A percentile compares a stretch with the other conserved stretches of the same genome.
These are phyloP conservation scores for Fraxinus nigra DNA, from an alignment of 305 asterid genomes.

Conservation along the genomic window DNA sequence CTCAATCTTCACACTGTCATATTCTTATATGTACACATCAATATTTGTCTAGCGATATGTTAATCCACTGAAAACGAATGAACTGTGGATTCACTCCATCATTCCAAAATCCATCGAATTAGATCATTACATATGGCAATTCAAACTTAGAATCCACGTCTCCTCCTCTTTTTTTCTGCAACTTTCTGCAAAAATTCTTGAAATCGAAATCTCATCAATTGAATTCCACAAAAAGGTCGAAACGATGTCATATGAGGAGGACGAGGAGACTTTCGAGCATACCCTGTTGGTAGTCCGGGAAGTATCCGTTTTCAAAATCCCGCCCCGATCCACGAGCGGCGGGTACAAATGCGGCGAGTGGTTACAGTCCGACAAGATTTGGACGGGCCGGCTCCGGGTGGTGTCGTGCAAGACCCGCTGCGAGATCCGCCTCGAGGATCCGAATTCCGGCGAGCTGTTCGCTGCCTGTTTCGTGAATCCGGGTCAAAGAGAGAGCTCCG, in stretches of 20 bases:
- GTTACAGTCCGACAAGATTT: slow-evolving; percentile 97
- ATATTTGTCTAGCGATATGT: not conserved
- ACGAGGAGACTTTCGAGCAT: slow-evolving; percentile 85
- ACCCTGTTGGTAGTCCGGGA: slow-evolving; percentile 90
- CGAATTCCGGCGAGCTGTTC: slow-evolving; percentile 79
- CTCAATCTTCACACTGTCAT: no score
- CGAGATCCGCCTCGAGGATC: slow-evolving; percentile 97
- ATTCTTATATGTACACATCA: no score
- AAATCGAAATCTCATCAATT: not conserved
- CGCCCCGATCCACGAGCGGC: slow-evolving; percentile 88
- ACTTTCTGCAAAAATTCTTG: not conserved
- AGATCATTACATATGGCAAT: slow-evolving; percentile 15
- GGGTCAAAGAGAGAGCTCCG: slow-evolving; percentile 74
- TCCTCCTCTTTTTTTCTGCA: slow-evolving; percentile 7
- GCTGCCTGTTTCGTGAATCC: slow-evolving; percentile 86
- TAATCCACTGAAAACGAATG: not conserved
- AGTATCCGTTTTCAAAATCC: slow-evolving; percentile 85
- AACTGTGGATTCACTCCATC: not conserved
- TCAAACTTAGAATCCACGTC: slow-evolving; percentile 39
- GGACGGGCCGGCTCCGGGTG: slow-evolving; percentile 89
- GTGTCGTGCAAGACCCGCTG: slow-evolving; percentile 75
- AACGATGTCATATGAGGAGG: slow-evolving; percentile 77
- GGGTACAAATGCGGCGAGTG: slow-evolving; percentile 98
- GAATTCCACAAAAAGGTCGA: not conserved
- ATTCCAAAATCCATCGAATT: not conserved